These are phyloP conservation scores for Grammothele lineata DNA, from an alignment of 768 basidiomycete genomes.

Conservation along the genomic window DNA sequence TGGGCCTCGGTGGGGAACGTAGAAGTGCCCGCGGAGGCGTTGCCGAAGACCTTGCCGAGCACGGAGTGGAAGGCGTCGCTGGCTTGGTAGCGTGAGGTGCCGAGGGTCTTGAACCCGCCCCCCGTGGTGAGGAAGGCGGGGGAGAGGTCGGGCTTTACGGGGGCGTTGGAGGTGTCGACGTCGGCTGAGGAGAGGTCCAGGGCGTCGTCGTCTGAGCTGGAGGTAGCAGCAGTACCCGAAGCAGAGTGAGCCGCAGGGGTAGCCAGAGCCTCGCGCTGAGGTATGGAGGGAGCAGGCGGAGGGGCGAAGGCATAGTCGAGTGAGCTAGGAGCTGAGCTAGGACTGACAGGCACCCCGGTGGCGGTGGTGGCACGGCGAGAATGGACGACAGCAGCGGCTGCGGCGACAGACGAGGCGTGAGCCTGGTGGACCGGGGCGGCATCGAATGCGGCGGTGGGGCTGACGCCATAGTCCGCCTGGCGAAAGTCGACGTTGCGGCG, in stretches of 20 bases:
- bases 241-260: no score
- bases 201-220: no score
- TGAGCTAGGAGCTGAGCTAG: no score
- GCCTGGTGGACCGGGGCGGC: conserved; percentile 3
- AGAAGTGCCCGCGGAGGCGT: no score
- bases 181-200: no score
- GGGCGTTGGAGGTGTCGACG: not conserved
- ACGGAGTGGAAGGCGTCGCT: conserved; percentile 1
- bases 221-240: no score
- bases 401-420: not conserved
- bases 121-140: not conserved
- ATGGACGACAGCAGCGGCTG: not conserved
- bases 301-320: no score
- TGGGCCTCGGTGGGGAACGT: not conserved
- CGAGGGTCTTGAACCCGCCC: not conserved
- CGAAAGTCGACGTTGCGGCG: conserved; percentile 8
- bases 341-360: no score
- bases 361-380: not conserved
- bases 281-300: no score
- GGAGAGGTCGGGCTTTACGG: not conserved
- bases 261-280: no score
- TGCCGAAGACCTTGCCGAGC: not conserved
- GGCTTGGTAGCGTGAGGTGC: conserved; percentile 1
- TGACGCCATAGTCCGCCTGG: conserved; percentile 15
- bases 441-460: conserved; percentile 4